These are phyloP conservation scores for Colletotrichum acutatum DNA, from an alignment of 2,329 filamentous ascomycete genomes.

Conservation along the genomic window DNA sequence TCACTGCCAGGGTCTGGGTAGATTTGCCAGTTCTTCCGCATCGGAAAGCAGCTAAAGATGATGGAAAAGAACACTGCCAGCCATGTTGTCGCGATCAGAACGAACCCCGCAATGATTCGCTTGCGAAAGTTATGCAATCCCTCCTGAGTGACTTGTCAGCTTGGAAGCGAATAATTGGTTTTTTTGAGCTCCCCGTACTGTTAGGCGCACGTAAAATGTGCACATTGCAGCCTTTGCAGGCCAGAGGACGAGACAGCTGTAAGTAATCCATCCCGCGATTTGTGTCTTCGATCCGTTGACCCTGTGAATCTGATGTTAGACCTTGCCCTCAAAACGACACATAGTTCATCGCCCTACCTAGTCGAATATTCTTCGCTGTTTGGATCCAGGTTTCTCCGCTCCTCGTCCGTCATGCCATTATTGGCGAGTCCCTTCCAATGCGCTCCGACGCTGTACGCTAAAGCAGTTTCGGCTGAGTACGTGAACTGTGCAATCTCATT, in stretches of 20 bases:
- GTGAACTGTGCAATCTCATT: background rate
- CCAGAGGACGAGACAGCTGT: constrained; percentile 60
- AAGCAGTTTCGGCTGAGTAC: constrained; percentile 39
- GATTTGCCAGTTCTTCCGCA: constrained; percentile 64
- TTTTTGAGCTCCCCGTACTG: constrained; percentile 42
- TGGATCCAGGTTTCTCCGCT: constrained; percentile 57
- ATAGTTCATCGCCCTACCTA: constrained; percentile 39
- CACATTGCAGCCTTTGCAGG: constrained; percentile 62
- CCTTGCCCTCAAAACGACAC: background rate
- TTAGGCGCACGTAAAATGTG: constrained; percentile 63
- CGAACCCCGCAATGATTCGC: constrained; percentile 57
- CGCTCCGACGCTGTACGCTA: constrained; percentile 51
- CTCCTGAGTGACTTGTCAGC: constrained; percentile 16
- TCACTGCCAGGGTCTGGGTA: constrained; percentile 61
- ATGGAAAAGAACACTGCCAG: constrained; percentile 57
- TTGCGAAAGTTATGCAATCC: constrained; percentile 38
- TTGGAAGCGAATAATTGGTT: too few species aligned
- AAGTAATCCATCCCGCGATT: constrained; percentile 62
- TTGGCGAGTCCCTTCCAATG: constrained; percentile 61
- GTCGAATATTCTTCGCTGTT: constrained; percentile 56
- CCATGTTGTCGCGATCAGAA: constrained; percentile 55
- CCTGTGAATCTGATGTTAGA: constrained; percentile 39
- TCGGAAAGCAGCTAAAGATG: constrained; percentile 58
- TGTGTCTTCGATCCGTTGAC: constrained; percentile 65
- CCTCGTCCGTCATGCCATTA: constrained; percentile 64